A percentile compares a stretch with the other conserved stretches of the same genome.
phyloP scores from a whole-genome alignment of 1,284 basidiomycete species.

The Vanrija sp. region DNA sequence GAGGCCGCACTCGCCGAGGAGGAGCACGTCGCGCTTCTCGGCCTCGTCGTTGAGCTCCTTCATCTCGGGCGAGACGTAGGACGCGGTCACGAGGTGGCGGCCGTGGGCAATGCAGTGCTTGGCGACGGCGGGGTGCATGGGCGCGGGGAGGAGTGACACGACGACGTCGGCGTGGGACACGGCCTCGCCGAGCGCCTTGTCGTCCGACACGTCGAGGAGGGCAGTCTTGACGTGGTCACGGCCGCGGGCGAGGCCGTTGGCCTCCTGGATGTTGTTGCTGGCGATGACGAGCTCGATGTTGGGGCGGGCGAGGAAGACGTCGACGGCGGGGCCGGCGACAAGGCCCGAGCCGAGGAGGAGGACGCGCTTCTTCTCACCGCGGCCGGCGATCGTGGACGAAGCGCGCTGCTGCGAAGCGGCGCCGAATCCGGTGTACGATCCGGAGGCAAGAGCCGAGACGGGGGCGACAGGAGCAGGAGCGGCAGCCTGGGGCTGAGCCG shows the following conservation, averaged over 20 bases:
- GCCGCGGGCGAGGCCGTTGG: conserved; percentile 56
- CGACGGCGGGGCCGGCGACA: conserved; percentile 79
- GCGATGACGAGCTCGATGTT: conserved; percentile 70
- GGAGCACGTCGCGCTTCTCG: conserved; percentile 61
- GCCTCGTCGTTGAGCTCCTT: conserved; percentile 65
- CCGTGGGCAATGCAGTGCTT: conserved; percentile 67
- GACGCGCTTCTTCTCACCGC: conserved; percentile 60
- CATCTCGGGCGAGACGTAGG: conserved; percentile 85
- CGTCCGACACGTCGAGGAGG: conserved; percentile 62
- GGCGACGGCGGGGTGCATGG: conserved; percentile 72
- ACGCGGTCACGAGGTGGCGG: conserved; percentile 85
- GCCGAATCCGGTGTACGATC: neutral
- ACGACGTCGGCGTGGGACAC: conserved; percentile 56
- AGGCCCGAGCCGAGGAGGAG: conserved; percentile 85
- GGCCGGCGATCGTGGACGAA: neutral
- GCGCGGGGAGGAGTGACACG: conserved; percentile 68
- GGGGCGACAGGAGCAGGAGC: neutral
- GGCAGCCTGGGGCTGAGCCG: neutral
- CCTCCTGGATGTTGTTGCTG: conserved; percentile 66
- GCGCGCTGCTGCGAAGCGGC: conserved; percentile 1
- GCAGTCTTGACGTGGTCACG: conserved; percentile 60
- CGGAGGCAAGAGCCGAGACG: neutral
- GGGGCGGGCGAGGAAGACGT: conserved; percentile 59
- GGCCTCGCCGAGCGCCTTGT: conserved; percentile 54
- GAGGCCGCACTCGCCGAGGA: conserved; percentile 89